Percentiles rank a stretch among this genome's conserved stretches.
These are phyloP conservation scores for Rhododendron henanense DNA, from an alignment of 148 eudicot species.

Conservation along the genomic window DNA sequence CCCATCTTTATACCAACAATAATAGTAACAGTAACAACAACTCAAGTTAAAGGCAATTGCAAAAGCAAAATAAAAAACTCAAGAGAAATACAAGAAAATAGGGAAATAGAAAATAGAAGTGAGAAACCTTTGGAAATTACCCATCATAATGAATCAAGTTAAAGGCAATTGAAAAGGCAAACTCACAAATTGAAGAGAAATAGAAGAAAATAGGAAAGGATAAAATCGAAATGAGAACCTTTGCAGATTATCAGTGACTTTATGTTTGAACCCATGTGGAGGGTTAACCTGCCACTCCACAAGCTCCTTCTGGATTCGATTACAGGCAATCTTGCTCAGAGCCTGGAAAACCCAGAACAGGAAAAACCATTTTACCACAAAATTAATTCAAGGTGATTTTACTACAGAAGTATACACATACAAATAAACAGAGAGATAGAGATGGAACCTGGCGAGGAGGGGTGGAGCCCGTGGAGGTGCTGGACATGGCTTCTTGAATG, in stretches of 20 bases:
- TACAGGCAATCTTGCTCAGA: conserved; percentile 63
- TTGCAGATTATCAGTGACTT: conserved; percentile 50
- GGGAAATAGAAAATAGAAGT: background rate
- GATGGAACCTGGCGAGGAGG: conserved; percentile 40
- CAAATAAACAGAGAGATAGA: background rate
- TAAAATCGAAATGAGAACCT: background rate
- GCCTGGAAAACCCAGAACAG: conserved; percentile 15
- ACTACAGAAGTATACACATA: background rate
- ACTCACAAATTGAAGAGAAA: background rate
- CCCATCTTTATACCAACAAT: conserved; percentile 38
- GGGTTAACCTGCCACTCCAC: conserved; percentile 68
- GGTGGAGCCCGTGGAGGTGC: conserved; percentile 21
- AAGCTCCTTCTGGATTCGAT: conserved; percentile 62
- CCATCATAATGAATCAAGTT: background rate
- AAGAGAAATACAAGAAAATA: background rate
- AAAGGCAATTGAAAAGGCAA: background rate
- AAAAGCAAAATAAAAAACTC: background rate
- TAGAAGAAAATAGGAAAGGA: background rate
- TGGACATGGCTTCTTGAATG: conserved; percentile 20
- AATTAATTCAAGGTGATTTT: background rate
- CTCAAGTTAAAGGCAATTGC: background rate
- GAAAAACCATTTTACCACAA: background rate
- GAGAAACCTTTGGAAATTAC: conserved; percentile 19
- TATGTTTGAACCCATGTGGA: conserved; percentile 52
- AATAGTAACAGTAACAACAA: background rate